Conservation (phyloP, 2,329 filamentous ascomycete genomes). For the Rosellinia necatrix region DNA sequence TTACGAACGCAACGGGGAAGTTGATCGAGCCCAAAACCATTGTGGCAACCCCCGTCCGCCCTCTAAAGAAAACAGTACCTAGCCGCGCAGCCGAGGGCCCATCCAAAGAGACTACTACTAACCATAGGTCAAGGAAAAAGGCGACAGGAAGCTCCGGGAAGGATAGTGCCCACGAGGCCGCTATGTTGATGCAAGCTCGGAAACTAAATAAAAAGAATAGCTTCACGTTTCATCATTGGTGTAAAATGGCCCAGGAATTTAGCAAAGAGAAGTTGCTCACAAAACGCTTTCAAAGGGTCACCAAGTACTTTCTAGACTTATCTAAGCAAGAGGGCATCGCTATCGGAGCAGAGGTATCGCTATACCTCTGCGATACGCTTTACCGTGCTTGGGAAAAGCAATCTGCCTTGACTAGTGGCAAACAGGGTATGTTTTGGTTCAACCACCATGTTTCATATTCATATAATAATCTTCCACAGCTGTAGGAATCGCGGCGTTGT, state of each 20-base stretch:
- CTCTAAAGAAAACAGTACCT: conserved; percentile 13
- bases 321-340: conserved; percentile 39
- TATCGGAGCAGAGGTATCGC: conserved; percentile 42
- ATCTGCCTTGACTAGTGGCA: neutral
- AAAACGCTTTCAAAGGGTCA: conserved; percentile 53
- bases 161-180: conserved; percentile 44
- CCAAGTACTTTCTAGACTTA: conserved; percentile 52
- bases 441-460: neutral
- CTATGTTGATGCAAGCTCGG: conserved; percentile 43
- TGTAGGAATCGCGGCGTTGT: conserved; percentile 24
- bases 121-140: conserved; percentile 7
- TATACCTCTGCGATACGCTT: conserved; percentile 46
- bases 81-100: conserved; percentile 14
- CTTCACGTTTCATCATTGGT: conserved; percentile 50
- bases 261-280: conserved; percentile 50
- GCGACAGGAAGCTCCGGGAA: conserved; percentile 35
- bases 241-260: conserved; percentile 49
- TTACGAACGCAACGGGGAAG: conserved; percentile 68
- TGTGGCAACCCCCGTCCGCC: conserved; percentile 45
- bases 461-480: conserved; percentile 12
- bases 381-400: conserved; percentile 22
- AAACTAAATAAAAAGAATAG: conserved; percentile 39
- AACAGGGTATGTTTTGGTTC: conserved; percentile 23
- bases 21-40: conserved; percentile 67
- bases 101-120: neutral